A percentile compares a stretch with the other conserved stretches of the same genome.
Evolutionary conservation across 139 green algal species (phyloP).

Genomic region (Spirogloea muscicola): DNA sequence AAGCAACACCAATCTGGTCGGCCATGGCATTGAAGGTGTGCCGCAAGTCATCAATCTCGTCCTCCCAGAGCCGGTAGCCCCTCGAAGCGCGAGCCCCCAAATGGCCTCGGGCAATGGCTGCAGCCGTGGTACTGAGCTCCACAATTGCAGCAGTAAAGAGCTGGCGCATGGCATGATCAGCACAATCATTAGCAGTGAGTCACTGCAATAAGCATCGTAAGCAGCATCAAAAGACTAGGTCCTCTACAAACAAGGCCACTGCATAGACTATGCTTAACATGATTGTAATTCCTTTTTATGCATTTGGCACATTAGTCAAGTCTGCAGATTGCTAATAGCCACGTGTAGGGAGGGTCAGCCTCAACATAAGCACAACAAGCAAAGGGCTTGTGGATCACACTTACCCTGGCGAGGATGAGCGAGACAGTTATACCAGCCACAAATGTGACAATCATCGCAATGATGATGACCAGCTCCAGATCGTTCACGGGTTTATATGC

Average conservation of each 20-base stretch:
- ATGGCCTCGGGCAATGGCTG: constrained; percentile 2
- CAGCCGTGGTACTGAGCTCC: not conserved
- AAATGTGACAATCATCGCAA: not conserved
- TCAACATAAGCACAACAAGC: too few relatives aligned
- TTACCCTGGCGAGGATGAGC: not conserved
- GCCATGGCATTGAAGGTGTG: constrained; percentile 37
- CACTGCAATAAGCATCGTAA: not conserved
- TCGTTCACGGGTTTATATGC: constrained; percentile 9
- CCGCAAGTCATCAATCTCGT: constrained; percentile 23
- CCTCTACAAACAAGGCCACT: not conserved
- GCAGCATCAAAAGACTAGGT: not conserved
- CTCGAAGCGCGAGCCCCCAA: not conserved
- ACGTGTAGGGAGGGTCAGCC: too few relatives aligned
- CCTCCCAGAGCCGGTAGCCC: constrained; percentile 5
- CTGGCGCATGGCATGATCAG: not conserved
- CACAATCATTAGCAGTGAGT: not conserved
- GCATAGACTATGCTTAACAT: too few relatives aligned
- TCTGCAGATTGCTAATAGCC: too few relatives aligned
- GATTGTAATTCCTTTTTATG: too few relatives aligned
- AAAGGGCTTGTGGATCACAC: too few relatives aligned
- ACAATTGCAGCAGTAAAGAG: constrained; percentile 15
- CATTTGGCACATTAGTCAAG: too few relatives aligned
- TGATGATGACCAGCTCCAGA: constrained; percentile 2
- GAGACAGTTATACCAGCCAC: not conserved
- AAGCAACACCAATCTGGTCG: constrained; percentile 11